These are phyloP conservation scores for Paspalum vaginatum DNA, from an alignment of 176 grass and related monocot species.

Conservation along the genomic window DNA sequence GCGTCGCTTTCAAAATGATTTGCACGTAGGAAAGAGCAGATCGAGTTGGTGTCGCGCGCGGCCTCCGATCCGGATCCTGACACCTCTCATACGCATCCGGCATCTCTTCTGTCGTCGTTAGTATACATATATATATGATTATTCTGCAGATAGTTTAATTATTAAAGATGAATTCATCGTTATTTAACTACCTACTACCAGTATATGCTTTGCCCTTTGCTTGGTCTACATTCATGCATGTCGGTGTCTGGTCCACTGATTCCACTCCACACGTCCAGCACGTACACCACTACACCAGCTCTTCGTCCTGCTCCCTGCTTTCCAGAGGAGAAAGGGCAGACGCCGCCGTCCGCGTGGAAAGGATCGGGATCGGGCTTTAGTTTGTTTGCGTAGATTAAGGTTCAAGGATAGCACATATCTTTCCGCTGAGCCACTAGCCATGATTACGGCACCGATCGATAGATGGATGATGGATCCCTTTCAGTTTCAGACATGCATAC, in stretches of 20 bases:
- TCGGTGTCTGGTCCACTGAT: no score
- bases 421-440: neutral
- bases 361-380: neutral
- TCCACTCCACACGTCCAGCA: no score
- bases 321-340: neutral
- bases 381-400: conserved; percentile 46
- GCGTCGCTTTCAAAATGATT: conserved; percentile 2
- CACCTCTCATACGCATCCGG: no score
- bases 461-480: neutral
- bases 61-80: no score
- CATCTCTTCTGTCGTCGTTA: no score
- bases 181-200: neutral
- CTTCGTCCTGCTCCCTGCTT: no score
- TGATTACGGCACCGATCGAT: neutral
- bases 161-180: neutral
- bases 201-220: neutral
- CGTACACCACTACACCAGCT: no score
- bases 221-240: conserved; percentile 26
- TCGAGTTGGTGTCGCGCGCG: no score
- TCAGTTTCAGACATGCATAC: neutral
- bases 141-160: neutral
- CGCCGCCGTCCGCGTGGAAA: neutral
- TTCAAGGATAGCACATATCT: conserved; percentile 37
- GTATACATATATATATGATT: no score
- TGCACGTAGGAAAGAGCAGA: no score